These are phyloP conservation scores for Alnus rubra DNA, from an alignment of 306 rosid species.

Conservation along the genomic window DNA sequence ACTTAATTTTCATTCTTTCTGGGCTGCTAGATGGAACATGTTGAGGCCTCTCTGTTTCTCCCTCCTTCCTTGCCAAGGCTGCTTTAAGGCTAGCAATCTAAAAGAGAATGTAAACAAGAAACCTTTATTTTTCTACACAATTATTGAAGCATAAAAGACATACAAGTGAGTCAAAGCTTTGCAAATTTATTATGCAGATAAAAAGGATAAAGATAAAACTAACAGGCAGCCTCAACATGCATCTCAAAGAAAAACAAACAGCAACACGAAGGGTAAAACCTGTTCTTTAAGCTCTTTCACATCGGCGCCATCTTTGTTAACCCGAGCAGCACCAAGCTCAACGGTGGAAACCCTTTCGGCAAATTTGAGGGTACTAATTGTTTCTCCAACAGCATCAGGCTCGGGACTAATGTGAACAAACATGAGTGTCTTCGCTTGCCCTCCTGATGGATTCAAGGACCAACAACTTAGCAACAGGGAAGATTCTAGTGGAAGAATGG, in stretches of 20 bases:
- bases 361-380: conserved; percentile 87
- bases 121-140: neutral
- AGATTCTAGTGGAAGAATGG: neutral
- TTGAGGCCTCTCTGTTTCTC: conserved; percentile 48
- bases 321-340: conserved; percentile 85
- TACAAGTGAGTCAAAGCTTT: neutral
- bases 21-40: conserved; percentile 41
- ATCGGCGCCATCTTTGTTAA: conserved; percentile 65
- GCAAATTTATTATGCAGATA: neutral
- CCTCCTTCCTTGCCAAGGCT: conserved; percentile 73
- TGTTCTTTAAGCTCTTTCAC: conserved; percentile 90
- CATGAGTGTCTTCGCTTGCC: conserved; percentile 94
- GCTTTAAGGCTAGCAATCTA: conserved; percentile 79
- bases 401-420: conserved; percentile 95
- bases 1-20: conserved; percentile 50
- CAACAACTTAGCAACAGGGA: conserved; percentile 14
- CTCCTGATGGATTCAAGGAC: conserved; percentile 46
- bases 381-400: conserved; percentile 79
- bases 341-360: conserved; percentile 89
- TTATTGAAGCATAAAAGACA: neutral
- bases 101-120: neutral
- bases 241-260: neutral
- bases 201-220: neutral
- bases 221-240: neutral
- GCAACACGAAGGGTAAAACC: conserved; percentile 36